phyloP scores from a whole-genome alignment of 805 yeast genomes.

The Myxozyma neglecta region DNA sequence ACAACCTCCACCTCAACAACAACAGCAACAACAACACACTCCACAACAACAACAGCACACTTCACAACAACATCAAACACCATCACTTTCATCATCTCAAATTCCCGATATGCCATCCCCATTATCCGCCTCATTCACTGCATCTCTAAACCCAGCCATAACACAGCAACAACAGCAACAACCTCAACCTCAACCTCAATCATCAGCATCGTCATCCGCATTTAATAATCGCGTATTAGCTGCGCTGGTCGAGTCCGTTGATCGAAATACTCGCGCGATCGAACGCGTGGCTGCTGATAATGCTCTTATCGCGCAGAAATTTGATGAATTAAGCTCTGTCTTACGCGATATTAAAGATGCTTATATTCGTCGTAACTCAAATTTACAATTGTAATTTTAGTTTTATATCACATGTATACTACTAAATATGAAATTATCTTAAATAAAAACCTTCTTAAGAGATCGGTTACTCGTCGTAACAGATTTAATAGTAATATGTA shows the following conservation, averaged over 20 bases:
- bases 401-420: not conserved
- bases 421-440: not conserved
- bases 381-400: not conserved
- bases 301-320: slow-evolving; percentile 8
- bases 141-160: not conserved
- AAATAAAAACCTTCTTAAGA: too few relatives aligned
- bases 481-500: not conserved
- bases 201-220: not conserved
- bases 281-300: slow-evolving; percentile 11
- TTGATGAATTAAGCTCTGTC: slow-evolving; percentile 10
- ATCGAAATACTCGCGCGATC: slow-evolving; percentile 19
- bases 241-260: slow-evolving; percentile 17
- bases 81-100: not conserved
- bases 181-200: not conserved
- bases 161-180: not conserved
- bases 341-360: slow-evolving; percentile 15
- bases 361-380: not conserved
- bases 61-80: slow-evolving; percentile 5
- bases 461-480: too few relatives aligned
- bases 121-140: not conserved
- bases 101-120: slow-evolving; percentile 7
- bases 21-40: not conserved
- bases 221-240: slow-evolving; percentile 10
- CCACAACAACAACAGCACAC: not conserved
- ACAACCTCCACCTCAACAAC: not conserved